phyloP scores from a whole-genome alignment of 2,329 filamentous ascomycete species.

The Claviceps pusilla region DNA sequence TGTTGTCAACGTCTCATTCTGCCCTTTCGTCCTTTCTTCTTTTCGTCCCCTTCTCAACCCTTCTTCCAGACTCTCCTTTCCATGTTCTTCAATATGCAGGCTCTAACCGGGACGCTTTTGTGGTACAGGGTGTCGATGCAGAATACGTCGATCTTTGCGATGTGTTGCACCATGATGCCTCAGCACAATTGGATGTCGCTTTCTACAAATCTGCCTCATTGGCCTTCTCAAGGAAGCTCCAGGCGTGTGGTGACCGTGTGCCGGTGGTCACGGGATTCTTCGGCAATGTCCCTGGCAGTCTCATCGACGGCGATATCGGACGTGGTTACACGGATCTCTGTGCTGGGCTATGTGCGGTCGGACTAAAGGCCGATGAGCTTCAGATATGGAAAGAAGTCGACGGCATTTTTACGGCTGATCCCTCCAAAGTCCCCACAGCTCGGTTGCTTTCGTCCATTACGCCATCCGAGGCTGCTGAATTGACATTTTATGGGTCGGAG shows the following conservation, averaged over 20 bases:
- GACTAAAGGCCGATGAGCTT: slow-evolving; percentile 70
- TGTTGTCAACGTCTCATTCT: not conserved
- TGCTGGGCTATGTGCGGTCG: slow-evolving; percentile 80
- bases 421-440: slow-evolving; percentile 86
- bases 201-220: slow-evolving; percentile 56
- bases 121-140: slow-evolving; percentile 53
- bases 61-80: not conserved
- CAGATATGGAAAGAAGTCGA: slow-evolving; percentile 99
- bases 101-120: slow-evolving; percentile 13
- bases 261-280: slow-evolving; percentile 89
- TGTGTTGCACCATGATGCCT: slow-evolving; percentile 52
- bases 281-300: slow-evolving; percentile 76
- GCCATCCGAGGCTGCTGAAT: slow-evolving; percentile 83
- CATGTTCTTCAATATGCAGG: not conserved
- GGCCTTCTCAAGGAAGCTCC: slow-evolving; percentile 48
- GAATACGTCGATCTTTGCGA: slow-evolving; percentile 85
- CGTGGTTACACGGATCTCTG: slow-evolving; percentile 95
- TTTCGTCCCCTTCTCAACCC: not conserved
- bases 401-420: slow-evolving; percentile 75
- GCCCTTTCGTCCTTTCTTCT: not conserved
- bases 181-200: slow-evolving; percentile 43
- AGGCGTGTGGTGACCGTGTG: slow-evolving; percentile 49
- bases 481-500: slow-evolving; percentile 89
- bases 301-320: slow-evolving; percentile 78
- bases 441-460: slow-evolving; percentile 77